phyloP scores from a whole-genome alignment of 352 stramenopile genomes.

The Phytophthora quininea region DNA sequence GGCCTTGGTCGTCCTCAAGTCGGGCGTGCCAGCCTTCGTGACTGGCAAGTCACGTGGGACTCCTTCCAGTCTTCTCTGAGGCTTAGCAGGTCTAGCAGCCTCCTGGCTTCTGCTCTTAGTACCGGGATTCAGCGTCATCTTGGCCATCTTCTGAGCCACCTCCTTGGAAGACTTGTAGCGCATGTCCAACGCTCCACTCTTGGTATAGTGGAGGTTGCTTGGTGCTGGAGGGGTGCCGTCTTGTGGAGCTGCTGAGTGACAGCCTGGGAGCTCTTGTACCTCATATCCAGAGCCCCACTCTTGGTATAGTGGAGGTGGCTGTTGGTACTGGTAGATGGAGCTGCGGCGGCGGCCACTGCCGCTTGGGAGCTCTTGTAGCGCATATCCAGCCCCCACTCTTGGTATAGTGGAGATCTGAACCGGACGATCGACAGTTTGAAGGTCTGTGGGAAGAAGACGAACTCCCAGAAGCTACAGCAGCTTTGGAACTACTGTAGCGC shows the following conservation, averaged over 20 bases:
- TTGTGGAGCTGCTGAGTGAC: conserved; percentile 18
- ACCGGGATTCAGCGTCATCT: conserved; percentile 15
- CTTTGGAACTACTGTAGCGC: conserved; percentile 30
- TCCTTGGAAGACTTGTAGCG: conserved; percentile 33
- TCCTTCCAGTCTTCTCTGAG: conserved; percentile 6
- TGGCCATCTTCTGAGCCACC: conserved; percentile 27
- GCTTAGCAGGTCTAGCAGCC: conserved; percentile 10
- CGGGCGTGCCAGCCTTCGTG: conserved; percentile 29
- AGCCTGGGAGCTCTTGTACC: conserved; percentile 7
- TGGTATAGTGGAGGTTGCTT: conserved; percentile 24
- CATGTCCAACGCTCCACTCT: conserved; percentile 31
- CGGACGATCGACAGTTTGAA: conserved; percentile 8
- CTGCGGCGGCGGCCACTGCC: too few species aligned
- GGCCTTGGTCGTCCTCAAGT: conserved; percentile 28
- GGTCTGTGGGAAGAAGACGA: conserved; percentile 2
- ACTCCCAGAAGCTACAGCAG: background rate
- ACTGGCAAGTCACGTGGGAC: conserved; percentile 25
- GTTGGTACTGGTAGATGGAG: too few species aligned
- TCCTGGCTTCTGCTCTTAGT: conserved; percentile 4
- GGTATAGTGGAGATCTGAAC: conserved; percentile 27
- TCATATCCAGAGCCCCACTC: too few species aligned
- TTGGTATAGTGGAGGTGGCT: too few species aligned
- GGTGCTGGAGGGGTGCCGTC: conserved; percentile 9
- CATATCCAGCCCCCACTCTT: conserved; percentile 32
- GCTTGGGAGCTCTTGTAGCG: conserved; percentile 14